Evolutionary conservation across 371 early-diverging fungal species (phyloP).

Genomic region (Rhizopus delemar): DNA sequence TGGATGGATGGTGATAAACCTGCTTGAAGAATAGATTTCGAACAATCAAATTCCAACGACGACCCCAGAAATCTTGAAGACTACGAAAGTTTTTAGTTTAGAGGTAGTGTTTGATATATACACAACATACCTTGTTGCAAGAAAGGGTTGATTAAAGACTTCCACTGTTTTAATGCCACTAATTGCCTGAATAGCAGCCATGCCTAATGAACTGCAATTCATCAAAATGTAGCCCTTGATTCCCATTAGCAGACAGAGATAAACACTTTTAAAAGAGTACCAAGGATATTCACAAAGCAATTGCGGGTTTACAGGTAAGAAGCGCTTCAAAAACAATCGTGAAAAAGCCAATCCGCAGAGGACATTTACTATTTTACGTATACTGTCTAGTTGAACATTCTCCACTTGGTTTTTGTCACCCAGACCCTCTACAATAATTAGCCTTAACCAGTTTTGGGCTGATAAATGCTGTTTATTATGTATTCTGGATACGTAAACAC

Average conservation of each 20-base stretch:
- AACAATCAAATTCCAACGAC: constrained; percentile 15
- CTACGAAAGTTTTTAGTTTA: neutral
- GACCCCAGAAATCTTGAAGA: constrained; percentile 19
- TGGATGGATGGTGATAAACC: neutral
- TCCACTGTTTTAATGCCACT: neutral
- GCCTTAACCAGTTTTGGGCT: constrained; percentile 2
- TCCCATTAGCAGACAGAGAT: constrained; percentile 13
- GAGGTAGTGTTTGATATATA: neutral
- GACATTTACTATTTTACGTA: neutral
- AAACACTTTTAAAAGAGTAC: constrained; percentile 4
- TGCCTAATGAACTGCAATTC: neutral
- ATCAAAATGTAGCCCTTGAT: constrained; percentile 11
- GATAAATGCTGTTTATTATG: constrained; percentile 9
- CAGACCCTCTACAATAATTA: neutral
- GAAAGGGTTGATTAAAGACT: constrained; percentile 11
- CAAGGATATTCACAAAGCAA: constrained; percentile 1
- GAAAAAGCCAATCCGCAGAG: neutral
- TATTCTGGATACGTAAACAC: constrained; percentile 1
- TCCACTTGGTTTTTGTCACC: neutral
- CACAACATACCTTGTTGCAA: constrained; percentile 12
- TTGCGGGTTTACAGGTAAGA: constrained; percentile 6
- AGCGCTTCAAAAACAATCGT: neutral
- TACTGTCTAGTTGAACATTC: neutral
- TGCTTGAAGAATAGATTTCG: constrained; percentile 13
- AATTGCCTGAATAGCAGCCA: neutral